Evolutionary conservation across 2,329 filamentous ascomycete species (phyloP).

Genomic region (Onygena corvina): DNA sequence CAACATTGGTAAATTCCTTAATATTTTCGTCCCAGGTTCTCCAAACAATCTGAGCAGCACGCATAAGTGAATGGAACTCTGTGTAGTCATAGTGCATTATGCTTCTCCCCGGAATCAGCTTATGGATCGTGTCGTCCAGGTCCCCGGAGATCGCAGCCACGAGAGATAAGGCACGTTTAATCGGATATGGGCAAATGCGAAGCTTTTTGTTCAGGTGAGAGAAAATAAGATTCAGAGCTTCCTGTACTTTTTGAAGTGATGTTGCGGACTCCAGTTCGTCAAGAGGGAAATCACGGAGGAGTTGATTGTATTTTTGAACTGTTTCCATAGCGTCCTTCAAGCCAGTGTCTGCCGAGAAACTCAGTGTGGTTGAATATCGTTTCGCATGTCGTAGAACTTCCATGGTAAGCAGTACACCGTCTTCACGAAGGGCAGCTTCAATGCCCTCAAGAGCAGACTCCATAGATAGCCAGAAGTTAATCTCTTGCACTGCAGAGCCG

Average conservation of each 20-base stretch:
- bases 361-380: conserved; percentile 93
- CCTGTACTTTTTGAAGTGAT: conserved; percentile 74
- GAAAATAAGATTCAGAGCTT: conserved; percentile 83
- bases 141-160: conserved; percentile 95
- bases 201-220: conserved; percentile 94
- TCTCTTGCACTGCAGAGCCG: conserved; percentile 84
- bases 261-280: conserved; percentile 90
- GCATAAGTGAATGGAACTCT: conserved; percentile 80
- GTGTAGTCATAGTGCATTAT: conserved; percentile 85
- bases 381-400: conserved; percentile 95
- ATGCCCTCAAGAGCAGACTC: conserved; percentile 87
- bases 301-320: conserved; percentile 96
- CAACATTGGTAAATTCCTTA: conserved; percentile 96
- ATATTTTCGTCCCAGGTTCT: conserved; percentile 87
- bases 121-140: conserved; percentile 73
- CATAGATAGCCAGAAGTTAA: conserved; percentile 98
- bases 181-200: conserved; percentile 89
- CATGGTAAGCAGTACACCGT: conserved; percentile 80
- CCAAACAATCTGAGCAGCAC: conserved; percentile 73
- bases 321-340: conserved; percentile 91
- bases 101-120: conserved; percentile 70
- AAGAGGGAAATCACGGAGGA: conserved; percentile 95
- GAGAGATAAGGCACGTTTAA: conserved; percentile 79
- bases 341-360: conserved; percentile 90
- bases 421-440: conserved; percentile 73